Evolutionary conservation across 164 flowering plant species (phyloP).

Genomic region (Amborella trichopoda): DNA sequence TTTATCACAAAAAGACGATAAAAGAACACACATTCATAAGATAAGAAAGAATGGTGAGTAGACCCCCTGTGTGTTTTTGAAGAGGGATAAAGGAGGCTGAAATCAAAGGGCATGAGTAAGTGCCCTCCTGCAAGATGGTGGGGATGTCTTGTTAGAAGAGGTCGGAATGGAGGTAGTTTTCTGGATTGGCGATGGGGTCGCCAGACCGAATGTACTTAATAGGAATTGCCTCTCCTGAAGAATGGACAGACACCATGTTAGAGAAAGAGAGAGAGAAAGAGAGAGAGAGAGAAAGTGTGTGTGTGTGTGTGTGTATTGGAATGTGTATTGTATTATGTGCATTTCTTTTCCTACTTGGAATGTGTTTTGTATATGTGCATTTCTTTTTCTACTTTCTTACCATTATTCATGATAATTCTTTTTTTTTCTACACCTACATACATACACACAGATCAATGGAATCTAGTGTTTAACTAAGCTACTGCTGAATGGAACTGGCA

Average conservation of each 20-base stretch:
- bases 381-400: not conserved
- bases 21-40: too few species aligned
- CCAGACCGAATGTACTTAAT: constrained; percentile 65
- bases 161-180: constrained; percentile 34
- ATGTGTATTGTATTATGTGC: not conserved
- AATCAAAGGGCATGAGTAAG: constrained; percentile 78
- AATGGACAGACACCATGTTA: constrained; percentile 9
- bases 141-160: not conserved
- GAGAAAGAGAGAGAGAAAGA: not conserved
- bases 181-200: constrained; percentile 36
- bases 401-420: not conserved
- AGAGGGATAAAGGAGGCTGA: too few species aligned
- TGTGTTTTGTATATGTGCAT: not conserved
- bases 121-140: constrained; percentile 75
- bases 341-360: not conserved
- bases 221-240: constrained; percentile 82
- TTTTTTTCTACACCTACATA: too few species aligned
- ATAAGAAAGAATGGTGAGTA: too few species aligned
- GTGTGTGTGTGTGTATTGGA: not conserved
- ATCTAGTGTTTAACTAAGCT: too few species aligned
- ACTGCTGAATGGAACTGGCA: too few species aligned
- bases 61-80: too few species aligned
- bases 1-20: too few species aligned
- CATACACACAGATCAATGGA: too few species aligned
- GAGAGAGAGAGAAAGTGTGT: not conserved